Base-by-base conservation (phyloP, 306 rosid genomes). In the Purshia tridentata region DNA sequence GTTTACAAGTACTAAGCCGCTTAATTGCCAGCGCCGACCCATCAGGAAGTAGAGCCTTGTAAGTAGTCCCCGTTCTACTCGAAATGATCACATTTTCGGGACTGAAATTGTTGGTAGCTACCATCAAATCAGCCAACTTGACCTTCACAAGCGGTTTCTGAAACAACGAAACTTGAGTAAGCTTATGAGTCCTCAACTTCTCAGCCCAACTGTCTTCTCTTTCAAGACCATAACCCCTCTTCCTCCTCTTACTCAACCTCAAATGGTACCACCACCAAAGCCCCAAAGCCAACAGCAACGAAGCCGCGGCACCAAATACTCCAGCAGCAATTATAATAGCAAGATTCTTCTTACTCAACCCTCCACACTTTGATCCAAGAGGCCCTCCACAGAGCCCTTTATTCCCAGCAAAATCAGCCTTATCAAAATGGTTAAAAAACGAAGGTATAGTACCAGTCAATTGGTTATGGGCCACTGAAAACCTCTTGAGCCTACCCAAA, bases 221-320 rank as follows among this genome's bases (percentile, higher is more conserved):
- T 6, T 80, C 83, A 59, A 49, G 61, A 48, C 69, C 88, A 81
- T 52, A 81, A 9, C 91, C 88, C 41, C 83, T 75, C 72, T 68
- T 89, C 76, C 71, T 82, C 77, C 75, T 76, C 84, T 65, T 77
- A 52, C 74, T 71, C 77, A 73, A 41, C 80, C 91, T 86, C 81
- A 88, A 68, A 77, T 89, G 94, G 63, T 81, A 89, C 96, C 96
- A 91, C 98, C 98, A 94, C 97, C 96, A 94, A 45, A 94, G 20
- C 56, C 98, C 98, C 73, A 91, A 85, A 72, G 88, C 93, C 67
- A 88, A 49, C 23, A 94, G 66, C 82, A 94, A 72, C 4, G 96
- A 89, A 63, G 82, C 92, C n/a, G 96, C 96, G 4, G 97, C 99
- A 19, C 99, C 96, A 76, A 94, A 89, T 18, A 94, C 92, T 39